Evolutionary conservation across 2,329 filamentous ascomycete genomes (phyloP), one percentile per base, ranked within the genome.

Genomic region (Penicillium sp.): DNA sequence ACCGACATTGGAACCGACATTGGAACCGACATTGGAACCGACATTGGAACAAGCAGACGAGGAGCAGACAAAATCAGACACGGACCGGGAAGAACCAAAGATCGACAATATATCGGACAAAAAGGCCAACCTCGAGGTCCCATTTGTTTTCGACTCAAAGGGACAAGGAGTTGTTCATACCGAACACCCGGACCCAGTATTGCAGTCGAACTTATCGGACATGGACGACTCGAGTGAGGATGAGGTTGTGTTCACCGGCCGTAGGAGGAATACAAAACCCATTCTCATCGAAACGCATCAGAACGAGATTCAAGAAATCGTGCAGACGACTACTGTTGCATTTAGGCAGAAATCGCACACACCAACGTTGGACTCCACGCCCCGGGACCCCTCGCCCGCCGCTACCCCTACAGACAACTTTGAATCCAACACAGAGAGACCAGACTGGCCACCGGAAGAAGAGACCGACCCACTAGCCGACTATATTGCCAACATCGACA

Each of bases 151-250:
- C 36, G 78, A 80, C 53, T 62, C 68, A 2, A 52, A 62, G 19
- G 75, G 73, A 5, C 67, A 69, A 43, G 53, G 57, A 23, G 49
- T 67, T 9, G 43, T 55, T 38, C 33, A 70, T 5, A 75, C 73
- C 8, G 70, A 70, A 6, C 57, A 75, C 19, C 59, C 70, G 9
- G 61, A 71, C 48, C 72, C 72, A 6, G 55, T 57, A 23, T 2
- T 53, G 15, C 50, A 23, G 23, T 35, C 39, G 3, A 53, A 59
- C 10, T 13, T 19, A 19, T 76, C 76, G 17, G 75, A 75, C 2
- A 67, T 69, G 7, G 82, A 81, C 0, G 81, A 85, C 61, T 90
- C 88, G 0, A 89, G 87, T 66, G 89, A 90, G 48, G 90, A 96
- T 45, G 75, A 77, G 56, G 68, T 78, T 35, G 70, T 78, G 7